Percentiles rank a stretch among this genome's conserved stretches.
Conservation (phyloP, 495 filamentous ascomycete species). For the Aspergillus funiculosus region DNA sequence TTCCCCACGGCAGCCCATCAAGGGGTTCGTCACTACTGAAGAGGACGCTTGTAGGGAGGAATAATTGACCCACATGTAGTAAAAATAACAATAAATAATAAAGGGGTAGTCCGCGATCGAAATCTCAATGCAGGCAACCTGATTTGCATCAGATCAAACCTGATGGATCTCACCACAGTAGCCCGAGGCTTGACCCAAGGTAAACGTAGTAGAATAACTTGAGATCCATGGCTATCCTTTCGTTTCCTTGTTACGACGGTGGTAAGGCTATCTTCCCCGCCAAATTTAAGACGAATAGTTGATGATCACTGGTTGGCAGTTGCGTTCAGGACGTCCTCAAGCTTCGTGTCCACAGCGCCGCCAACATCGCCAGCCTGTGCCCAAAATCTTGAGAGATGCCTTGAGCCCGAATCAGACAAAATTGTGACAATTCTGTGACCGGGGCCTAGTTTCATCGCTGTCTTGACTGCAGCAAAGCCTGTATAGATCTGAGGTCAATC, state of each 20-base stretch:
- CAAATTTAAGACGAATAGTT: too few relatives aligned
- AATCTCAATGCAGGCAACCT: background rate
- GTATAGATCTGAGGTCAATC: background rate
- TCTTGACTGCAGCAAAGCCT: slow-evolving; percentile 78
- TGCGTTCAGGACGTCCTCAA: slow-evolving; percentile 48
- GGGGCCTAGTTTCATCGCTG: slow-evolving; percentile 68
- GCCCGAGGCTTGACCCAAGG: too few relatives aligned
- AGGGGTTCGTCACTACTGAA: slow-evolving; percentile 13
- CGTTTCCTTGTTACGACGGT: background rate
- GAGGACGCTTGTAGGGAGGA: background rate
- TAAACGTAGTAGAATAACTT: too few relatives aligned
- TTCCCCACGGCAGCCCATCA: slow-evolving; percentile 2
- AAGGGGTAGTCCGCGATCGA: background rate
- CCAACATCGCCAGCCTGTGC: slow-evolving; percentile 70
- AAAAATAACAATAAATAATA: too few relatives aligned
- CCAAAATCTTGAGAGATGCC: slow-evolving; percentile 95
- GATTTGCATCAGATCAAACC: background rate
- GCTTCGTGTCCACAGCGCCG: slow-evolving; percentile 43
- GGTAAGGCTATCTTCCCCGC: too few relatives aligned
- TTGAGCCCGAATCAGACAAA: slow-evolving; percentile 82
- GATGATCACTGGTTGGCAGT: slow-evolving; percentile 26
- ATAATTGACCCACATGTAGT: background rate
- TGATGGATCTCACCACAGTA: background rate
- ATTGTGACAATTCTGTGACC: slow-evolving; percentile 83
- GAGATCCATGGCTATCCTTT: background rate